These are phyloP conservation scores for Brettanomyces sp. DNA, from an alignment of 805 yeast genomes.

Conservation along the genomic window DNA sequence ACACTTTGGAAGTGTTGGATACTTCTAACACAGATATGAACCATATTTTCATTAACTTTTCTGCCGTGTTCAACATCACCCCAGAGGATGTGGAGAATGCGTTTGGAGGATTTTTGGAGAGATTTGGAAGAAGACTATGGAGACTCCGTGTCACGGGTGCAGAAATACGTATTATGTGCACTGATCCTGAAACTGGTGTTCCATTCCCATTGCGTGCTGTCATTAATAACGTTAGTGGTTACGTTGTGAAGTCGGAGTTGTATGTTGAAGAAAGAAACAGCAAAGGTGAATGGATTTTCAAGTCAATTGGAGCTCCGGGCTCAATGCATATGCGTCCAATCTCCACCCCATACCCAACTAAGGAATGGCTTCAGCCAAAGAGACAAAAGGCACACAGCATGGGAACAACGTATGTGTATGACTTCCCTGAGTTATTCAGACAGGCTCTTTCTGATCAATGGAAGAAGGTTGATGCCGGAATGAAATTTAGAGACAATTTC, in stretches of 20 bases:
- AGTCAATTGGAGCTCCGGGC: slow-evolving; percentile 90
- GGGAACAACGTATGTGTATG: slow-evolving; percentile 98
- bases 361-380: slow-evolving; percentile 96
- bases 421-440: slow-evolving; percentile 97
- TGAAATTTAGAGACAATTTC: slow-evolving; percentile 64
- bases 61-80: slow-evolving; percentile 88
- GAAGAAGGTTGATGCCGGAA: slow-evolving; percentile 52
- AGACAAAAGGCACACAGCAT: slow-evolving; percentile 96
- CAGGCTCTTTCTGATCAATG: slow-evolving; percentile 83
- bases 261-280: slow-evolving; percentile 90
- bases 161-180: slow-evolving; percentile 91
- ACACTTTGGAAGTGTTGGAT: slow-evolving; percentile 88
- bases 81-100: slow-evolving; percentile 97
- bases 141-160: slow-evolving; percentile 95
- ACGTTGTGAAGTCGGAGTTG: slow-evolving; percentile 90
- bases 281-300: slow-evolving; percentile 95
- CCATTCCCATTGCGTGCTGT: slow-evolving; percentile 96
- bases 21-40: slow-evolving; percentile 92
- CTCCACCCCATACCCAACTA: slow-evolving; percentile 93
- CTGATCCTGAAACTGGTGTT: slow-evolving; percentile 77
- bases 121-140: slow-evolving; percentile 96
- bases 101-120: slow-evolving; percentile 93
- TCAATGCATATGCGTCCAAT: slow-evolving; percentile 95
- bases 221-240: slow-evolving; percentile 94
- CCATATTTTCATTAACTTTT: slow-evolving; percentile 93